Evolutionary conservation across 2,329 filamentous ascomycete species (phyloP), one percentile per base, ranked within the genome.

Genomic region (Neofusicoccum sp.): DNA sequence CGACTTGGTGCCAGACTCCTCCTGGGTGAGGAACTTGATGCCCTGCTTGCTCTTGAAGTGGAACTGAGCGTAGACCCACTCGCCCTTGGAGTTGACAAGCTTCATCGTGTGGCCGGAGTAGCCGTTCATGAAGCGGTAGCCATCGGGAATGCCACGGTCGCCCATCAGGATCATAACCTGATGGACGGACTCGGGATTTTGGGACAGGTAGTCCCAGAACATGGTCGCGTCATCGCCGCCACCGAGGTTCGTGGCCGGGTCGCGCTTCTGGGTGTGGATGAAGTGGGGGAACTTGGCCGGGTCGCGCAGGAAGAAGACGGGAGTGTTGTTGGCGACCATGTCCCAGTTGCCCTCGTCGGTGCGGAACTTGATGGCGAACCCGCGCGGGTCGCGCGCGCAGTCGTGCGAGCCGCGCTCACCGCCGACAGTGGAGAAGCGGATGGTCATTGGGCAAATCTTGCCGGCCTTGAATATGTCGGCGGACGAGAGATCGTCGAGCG

Each of bases 301-400:
- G 66, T 92, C 89, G 60, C 89, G 81, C n/a, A 91, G 71, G 76
- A 92, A 92, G 81, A 92, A 92, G 2, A 91, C 85, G 0, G 89
- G 89, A 0, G 87, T 90, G 72, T 91, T 91, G 79, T 90, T 91
- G 65, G 85, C 86, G 6, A 91, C 88, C 74, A 88, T 81, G 70
- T 91, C 88, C 83, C 85, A 89, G 68, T 91, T 91, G n/a, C 89
- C 89, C 68, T 91, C 86, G 16, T 88, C 85, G 0, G 89, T 91
- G 41, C 87, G 83, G 77, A 92, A 89, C 77, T 92, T 92, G 66
- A 90, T 81, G 1, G 88, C 83, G 70, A 92, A 92, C 0, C 90
- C 90, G 70, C 89, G 81, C 8, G 89, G 89, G 67, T 93, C 89
- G 64, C 90, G 85, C 36, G 88, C 89, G 67, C 85, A 87, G 70